These are phyloP conservation scores for Phytophthora cactorum DNA, from an alignment of 352 stramenopile genomes.

Conservation along the genomic window DNA sequence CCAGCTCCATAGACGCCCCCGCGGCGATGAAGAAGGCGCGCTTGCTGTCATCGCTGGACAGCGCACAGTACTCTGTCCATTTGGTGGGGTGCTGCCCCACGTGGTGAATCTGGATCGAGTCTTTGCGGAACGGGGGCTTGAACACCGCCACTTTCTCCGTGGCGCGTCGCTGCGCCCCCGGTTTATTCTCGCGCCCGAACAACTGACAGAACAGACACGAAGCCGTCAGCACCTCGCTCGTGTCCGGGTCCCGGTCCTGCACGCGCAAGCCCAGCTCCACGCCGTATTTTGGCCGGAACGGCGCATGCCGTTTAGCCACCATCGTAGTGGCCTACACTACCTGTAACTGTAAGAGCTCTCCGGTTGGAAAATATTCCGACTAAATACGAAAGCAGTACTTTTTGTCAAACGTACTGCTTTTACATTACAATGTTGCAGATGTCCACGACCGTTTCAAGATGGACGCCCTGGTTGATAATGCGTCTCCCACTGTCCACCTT, in stretches of 20 bases:
- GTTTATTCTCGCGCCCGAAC: slow-evolving; percentile 59
- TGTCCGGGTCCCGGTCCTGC: slow-evolving; percentile 40
- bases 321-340: not conserved
- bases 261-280: slow-evolving; percentile 37
- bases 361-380: too few species aligned
- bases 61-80: slow-evolving; percentile 54
- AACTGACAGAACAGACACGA: slow-evolving; percentile 71
- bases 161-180: slow-evolving; percentile 43
- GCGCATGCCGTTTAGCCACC: slow-evolving; percentile 22
- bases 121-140: slow-evolving; percentile 65
- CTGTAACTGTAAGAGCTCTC: too few species aligned
- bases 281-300: slow-evolving; percentile 28
- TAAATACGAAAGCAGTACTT: too few species aligned
- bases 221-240: slow-evolving; percentile 44
- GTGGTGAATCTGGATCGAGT: slow-evolving; percentile 72
- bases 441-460: too few species aligned
- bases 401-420: too few species aligned
- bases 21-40: slow-evolving; percentile 55
- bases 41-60: slow-evolving; percentile 51
- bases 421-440: too few species aligned
- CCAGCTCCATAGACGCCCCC: slow-evolving; percentile 18
- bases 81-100: slow-evolving; percentile 51
- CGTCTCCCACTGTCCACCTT: too few species aligned
- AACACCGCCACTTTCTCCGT: slow-evolving; percentile 72
- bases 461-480: too few species aligned